A percentile compares a stretch with the other conserved stretches of the same genome.
These are phyloP conservation scores for Capillidium heterosporum DNA, from an alignment of 371 early-diverging fungal species.

Conservation along the genomic window DNA sequence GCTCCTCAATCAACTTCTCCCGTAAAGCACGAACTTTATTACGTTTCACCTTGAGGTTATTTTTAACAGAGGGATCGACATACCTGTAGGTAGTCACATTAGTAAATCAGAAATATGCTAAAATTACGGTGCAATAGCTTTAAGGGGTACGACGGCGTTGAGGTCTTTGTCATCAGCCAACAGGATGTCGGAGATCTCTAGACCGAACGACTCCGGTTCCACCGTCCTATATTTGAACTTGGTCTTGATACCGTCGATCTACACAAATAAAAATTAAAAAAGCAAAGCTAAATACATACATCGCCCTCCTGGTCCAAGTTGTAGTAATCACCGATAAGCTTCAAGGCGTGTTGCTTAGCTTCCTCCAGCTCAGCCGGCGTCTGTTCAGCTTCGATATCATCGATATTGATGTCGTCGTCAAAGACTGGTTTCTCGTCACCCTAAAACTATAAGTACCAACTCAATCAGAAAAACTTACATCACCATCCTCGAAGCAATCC, in stretches of 20 bases:
- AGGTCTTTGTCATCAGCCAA: constrained; percentile 77
- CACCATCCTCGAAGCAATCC: constrained; percentile 30
- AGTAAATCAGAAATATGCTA: background rate
- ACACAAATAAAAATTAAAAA: background rate
- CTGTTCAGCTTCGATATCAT: constrained; percentile 19
- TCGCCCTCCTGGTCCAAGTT: constrained; percentile 87
- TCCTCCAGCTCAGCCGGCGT: constrained; percentile 14
- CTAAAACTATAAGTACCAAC: constrained; percentile 14
- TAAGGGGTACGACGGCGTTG: constrained; percentile 66
- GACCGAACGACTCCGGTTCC: constrained; percentile 48
- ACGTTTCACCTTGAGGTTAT: too few relatives aligned
- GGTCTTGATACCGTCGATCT: constrained; percentile 63
- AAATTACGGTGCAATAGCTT: constrained; percentile 72
- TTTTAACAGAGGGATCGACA: too few relatives aligned
- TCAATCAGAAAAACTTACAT: background rate
- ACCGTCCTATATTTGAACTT: constrained; percentile 81
- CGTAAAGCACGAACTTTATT: too few relatives aligned
- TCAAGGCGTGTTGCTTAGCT: constrained; percentile 19
- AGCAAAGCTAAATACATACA: constrained; percentile 16
- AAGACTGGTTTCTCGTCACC: constrained; percentile 56
- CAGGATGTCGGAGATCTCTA: constrained; percentile 66
- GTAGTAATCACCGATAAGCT: constrained; percentile 53
- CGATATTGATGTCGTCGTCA: constrained; percentile 68
- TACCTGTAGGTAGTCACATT: too few relatives aligned
- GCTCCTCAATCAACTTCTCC: too few relatives aligned